Evolutionary conservation across 2,329 filamentous ascomycete genomes (phyloP), one percentile per base, ranked within the genome.

Genomic region (Penicillium hesseltinei): DNA sequence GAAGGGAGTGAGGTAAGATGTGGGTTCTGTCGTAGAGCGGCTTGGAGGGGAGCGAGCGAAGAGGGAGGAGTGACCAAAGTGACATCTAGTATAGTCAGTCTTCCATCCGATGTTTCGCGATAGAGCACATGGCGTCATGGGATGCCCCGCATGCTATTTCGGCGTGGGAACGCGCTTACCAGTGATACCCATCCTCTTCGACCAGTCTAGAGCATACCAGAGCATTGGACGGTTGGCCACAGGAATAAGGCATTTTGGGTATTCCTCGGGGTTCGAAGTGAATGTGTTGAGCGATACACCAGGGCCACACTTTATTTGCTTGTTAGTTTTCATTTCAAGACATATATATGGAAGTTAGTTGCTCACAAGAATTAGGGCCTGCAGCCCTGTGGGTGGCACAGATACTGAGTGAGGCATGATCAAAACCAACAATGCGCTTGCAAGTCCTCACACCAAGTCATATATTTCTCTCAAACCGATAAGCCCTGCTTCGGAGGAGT

Each of bases 351-450:
- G 23, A 31, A 36, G 7, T 23, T 11, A 11, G 17, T 51, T 33
- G 4, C 21, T 77, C 77, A 61, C 78, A 19, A 80, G 69, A 45
- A 81, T 77, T 23, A 81, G 64, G 49, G 78, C 78, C 61, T 81
- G 79, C 48, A 81, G 79, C 62, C 79, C 78, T 54, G 66, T 68
- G 1, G 88, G 80, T 35, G 90, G 88, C 36, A 95, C 70, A 48
- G 71, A 67, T 35, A 69, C 60, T 1, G 69, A 64, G 29, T 69
- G 68, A 54, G 70, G 71, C 71, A 73, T 74, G 17, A 13, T 59
- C 10, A n/a, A 5, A 36, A 36, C 31, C 21, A 33, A 44, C 39
- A 27, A 45, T 46, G 29, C 23, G 13, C 39, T 45, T 44, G 50
- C 31, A 29, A 52, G 29, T 46, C 15, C 21, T 47, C 25, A 40